These are phyloP conservation scores for Hypoxylon sp. DNA, from an alignment of 2,329 filamentous ascomycete species.

Conservation along the genomic window DNA sequence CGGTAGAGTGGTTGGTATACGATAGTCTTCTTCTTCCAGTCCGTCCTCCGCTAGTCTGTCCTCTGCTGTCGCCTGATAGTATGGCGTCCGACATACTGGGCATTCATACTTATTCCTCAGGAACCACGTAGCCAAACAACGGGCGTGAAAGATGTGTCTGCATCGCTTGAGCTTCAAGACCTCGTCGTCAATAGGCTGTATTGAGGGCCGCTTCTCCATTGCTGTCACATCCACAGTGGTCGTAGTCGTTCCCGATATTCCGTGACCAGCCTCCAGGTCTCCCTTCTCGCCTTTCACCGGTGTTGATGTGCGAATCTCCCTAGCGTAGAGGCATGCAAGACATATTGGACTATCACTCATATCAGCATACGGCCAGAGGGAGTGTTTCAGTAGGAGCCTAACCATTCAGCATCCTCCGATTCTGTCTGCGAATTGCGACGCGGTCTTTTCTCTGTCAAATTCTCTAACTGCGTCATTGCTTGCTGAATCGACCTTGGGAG, in stretches of 20 bases:
- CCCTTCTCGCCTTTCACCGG: conserved; percentile 1
- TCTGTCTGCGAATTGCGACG: conserved; percentile 35
- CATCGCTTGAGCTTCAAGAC: conserved; percentile 57
- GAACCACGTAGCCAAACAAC: conserved; percentile 60
- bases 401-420: conserved; percentile 45
- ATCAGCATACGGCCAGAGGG: conserved; percentile 16
- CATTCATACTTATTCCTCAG: conserved; percentile 57
- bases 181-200: conserved; percentile 50
- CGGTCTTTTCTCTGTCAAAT: conserved; percentile 41
- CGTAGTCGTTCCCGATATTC: conserved; percentile 24
- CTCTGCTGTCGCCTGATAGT: conserved; percentile 51
- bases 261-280: conserved; percentile 40
- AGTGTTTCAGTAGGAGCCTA: conserved; percentile 5
- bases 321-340: conserved; percentile 44
- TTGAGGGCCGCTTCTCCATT: conserved; percentile 9
- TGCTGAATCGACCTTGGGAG: conserved; percentile 41
- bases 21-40: conserved; percentile 23
- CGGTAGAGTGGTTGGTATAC: conserved; percentile 28
- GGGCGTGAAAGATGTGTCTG: conserved; percentile 58
- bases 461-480: conserved; percentile 44
- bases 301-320: conserved; percentile 23
- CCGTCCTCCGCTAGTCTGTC: conserved; percentile 16
- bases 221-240: conserved; percentile 18
- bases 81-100: conserved; percentile 57
- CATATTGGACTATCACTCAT: conserved; percentile 49